Evolutionary conservation across 106 monocot genomes (phyloP).

Genomic region (Iris macrosiphon): DNA sequence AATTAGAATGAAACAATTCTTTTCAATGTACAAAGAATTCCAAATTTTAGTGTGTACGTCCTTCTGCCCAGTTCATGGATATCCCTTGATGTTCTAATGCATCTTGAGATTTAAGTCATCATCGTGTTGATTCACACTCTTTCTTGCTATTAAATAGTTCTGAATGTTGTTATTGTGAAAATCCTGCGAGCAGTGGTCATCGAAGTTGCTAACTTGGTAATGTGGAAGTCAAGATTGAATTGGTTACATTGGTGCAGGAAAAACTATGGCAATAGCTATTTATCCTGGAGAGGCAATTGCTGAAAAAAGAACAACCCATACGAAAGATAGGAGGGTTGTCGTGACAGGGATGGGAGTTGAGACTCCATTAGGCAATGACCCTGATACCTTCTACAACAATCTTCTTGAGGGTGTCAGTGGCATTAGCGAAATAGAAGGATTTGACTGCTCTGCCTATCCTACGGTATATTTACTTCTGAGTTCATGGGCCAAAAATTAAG

Average conservation of each 20-base stretch:
- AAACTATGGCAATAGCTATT: slow-evolving; percentile 53
- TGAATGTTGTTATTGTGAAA: background rate
- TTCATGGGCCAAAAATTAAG: too few species aligned
- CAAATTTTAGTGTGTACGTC: too few species aligned
- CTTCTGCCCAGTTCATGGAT: too few species aligned
- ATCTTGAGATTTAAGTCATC: too few species aligned
- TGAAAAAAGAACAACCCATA: slow-evolving; percentile 38
- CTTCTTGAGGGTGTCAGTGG: slow-evolving; percentile 37
- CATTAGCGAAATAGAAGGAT: slow-evolving; percentile 64
- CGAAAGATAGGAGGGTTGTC: slow-evolving; percentile 64
- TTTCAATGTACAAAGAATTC: too few species aligned
- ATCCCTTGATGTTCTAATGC: too few species aligned
- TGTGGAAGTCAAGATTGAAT: background rate
- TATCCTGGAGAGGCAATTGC: slow-evolving; percentile 37
- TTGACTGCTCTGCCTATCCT: slow-evolving; percentile 67
- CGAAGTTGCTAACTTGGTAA: background rate
- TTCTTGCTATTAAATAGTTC: too few species aligned
- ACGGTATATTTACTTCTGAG: too few species aligned
- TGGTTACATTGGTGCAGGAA: slow-evolving; percentile 25
- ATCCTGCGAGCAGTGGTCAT: background rate
- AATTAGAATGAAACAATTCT: too few species aligned
- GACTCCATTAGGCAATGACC: slow-evolving; percentile 70
- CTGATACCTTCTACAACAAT: slow-evolving; percentile 42
- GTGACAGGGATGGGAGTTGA: slow-evolving; percentile 91
- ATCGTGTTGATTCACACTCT: too few species aligned